phyloP scores from a whole-genome alignment of 2,329 filamentous ascomycete genomes.

The Colletotrichum tofieldiae region DNA sequence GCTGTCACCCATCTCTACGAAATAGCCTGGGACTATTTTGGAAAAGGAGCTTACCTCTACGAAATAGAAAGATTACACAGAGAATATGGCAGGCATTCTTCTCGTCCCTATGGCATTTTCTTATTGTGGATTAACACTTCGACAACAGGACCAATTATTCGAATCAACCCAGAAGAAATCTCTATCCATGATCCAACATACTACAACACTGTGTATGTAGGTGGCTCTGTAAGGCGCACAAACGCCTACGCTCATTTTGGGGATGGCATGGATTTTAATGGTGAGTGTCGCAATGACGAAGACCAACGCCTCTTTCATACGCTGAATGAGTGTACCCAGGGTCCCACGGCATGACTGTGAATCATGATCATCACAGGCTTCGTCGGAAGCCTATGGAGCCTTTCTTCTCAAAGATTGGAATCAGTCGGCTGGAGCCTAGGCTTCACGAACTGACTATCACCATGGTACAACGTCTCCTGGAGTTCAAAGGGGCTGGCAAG shows the following conservation, averaged over 20 bases:
- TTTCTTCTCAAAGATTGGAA: constrained; percentile 51
- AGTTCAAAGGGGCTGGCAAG: background rate
- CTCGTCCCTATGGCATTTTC: background rate
- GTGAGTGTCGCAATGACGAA: background rate
- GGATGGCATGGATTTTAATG: constrained; percentile 5
- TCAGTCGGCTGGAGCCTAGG: background rate
- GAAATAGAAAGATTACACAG: constrained; percentile 37
- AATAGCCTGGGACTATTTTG: constrained; percentile 22
- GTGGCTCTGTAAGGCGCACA: background rate
- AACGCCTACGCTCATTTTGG: background rate
- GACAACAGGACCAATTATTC: constrained; percentile 52
- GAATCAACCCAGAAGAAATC: constrained; percentile 54
- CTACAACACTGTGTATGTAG: constrained; percentile 43
- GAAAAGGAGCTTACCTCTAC: constrained; percentile 9
- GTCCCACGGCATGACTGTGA: constrained; percentile 43
- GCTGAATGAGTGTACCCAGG: background rate
- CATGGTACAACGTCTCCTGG: background rate
- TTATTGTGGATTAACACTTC: background rate
- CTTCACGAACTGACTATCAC: background rate
- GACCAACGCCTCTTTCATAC: background rate
- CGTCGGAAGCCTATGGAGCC: constrained; percentile 49
- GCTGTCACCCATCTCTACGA: constrained; percentile 40
- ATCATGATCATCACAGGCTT: constrained; percentile 52
- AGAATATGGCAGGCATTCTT: constrained; percentile 25
- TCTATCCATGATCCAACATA: constrained; percentile 49